Conservation (phyloP, 1,284 basidiomycete genomes). For the Malassezia furfur region DNA sequence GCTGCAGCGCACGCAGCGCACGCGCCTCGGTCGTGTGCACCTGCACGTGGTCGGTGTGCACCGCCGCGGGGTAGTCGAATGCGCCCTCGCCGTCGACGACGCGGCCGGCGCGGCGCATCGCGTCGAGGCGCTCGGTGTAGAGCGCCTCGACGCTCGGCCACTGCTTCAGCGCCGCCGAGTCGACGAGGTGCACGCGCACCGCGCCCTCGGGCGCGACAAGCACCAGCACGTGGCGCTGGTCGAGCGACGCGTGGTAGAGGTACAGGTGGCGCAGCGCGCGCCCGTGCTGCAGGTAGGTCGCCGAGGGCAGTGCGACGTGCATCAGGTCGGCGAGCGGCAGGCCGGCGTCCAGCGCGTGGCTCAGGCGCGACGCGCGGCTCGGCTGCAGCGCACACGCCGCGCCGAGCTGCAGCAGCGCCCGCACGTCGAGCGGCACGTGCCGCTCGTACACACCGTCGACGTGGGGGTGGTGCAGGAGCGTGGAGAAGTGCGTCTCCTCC, state of each 20-base stretch:
- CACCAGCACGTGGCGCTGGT: constrained; percentile 77
- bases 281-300: constrained; percentile 64
- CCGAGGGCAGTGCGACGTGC: constrained; percentile 7
- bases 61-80: constrained; percentile 63
- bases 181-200: constrained; percentile 67
- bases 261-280: constrained; percentile 70
- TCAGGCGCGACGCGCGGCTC: constrained; percentile 61
- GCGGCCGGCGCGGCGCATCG: constrained; percentile 32
- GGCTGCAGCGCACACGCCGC: constrained; percentile 67
- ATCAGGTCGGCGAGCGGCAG: constrained; percentile 72
- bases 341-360: constrained; percentile 70
- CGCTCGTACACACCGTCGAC: constrained; percentile 92
- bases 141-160: constrained; percentile 66
- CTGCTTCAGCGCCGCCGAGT: constrained; percentile 74
- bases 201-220: constrained; percentile 65
- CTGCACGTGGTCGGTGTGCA: constrained; percentile 58
- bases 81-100: constrained; percentile 40
- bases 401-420: constrained; percentile 75
- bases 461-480: constrained; percentile 83
- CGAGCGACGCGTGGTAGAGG: constrained; percentile 75
- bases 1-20: constrained; percentile 77
- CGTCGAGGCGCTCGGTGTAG: constrained; percentile 58
- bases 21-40: constrained; percentile 72
- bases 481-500: constrained; percentile 79
- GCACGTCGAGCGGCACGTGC: constrained; percentile 75